Evolutionary conservation across 2,329 filamentous ascomycete species (phyloP), one percentile per base, ranked within the genome.

Genomic region (Elsinoe necatrix): DNA sequence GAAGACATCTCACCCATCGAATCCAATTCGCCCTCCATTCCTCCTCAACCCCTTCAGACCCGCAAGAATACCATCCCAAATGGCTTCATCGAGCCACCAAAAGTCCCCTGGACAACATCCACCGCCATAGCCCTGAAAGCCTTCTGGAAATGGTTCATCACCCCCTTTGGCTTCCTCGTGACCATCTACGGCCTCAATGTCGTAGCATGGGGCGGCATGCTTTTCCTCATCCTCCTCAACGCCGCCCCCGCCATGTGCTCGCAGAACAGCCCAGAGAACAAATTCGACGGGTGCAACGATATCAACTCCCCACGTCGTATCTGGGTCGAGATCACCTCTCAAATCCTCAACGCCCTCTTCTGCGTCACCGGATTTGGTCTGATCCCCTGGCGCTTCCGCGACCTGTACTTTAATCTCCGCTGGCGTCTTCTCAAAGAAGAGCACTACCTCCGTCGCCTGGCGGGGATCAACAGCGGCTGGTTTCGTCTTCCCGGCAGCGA

Each of bases 171-270:
- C 2, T 89, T 93, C 67, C 73, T 88, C 55, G 80, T 92, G 39
- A 86, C 84, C 1, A 69, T 95, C 4, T 95, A 95, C 69, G 83
- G 85, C 11, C 78, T 93, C 57, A 91, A 92, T 61, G 80, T 95
- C 18, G 81, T 95, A 8, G 90, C 87, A 0, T 95, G 89, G 89
- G 89, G 89, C 54, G 89, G 86, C 58, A 95, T 95, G 89, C 77
- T 95, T 31, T 95, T 95, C 71, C 75, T 95, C 16, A 76, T 95
- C 1, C 81, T 95, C 23, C 86, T 84, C 74, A 88, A 89, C 64
- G 88, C 78, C 21, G 75, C 81, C 1, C 84, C 85, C 5, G 81
- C 82, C 59, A 89, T 89, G 86, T 89, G 88, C 74, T 68, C 41
- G 79, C 0, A 74, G 25, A 47, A 57, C 43, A 12, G 20, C 9